These are phyloP conservation scores for Eudorina sp. DNA, from an alignment of 139 green algal species.

Conservation along the genomic window DNA sequence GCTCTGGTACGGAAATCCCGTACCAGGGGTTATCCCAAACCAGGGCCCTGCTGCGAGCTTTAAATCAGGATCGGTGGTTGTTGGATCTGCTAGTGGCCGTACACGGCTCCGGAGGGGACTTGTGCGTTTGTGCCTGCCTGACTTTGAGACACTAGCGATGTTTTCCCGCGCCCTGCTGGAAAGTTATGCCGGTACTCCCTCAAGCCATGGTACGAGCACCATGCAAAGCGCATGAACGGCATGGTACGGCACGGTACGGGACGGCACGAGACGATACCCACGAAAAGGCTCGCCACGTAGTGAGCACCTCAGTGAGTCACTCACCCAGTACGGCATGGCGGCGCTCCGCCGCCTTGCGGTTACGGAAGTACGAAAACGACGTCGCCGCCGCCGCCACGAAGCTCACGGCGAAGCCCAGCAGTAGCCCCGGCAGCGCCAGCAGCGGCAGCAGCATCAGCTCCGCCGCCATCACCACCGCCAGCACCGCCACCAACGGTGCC, in stretches of 20 bases:
- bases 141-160: no score
- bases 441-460: constrained; percentile 50
- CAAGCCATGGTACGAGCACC: not conserved
- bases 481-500: not conserved
- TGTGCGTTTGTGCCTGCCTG: no score
- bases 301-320: not conserved
- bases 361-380: not conserved
- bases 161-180: no score
- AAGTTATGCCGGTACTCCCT: no score
- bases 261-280: not conserved
- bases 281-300: not conserved
- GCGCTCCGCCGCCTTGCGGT: not conserved
- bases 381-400: constrained; percentile 4
- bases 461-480: not conserved
- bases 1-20: not conserved
- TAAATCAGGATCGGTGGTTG: not conserved
- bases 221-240: not conserved
- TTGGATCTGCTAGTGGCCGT: no score
- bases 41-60: not conserved
- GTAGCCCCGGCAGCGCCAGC: constrained; percentile 22
- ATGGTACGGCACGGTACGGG: not conserved
- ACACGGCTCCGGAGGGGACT: no score
- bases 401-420: not conserved
- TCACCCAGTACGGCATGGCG: not conserved
- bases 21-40: not conserved